A percentile compares a stretch with the other conserved stretches of the same genome.
Conservation (phyloP, 2,329 filamentous ascomycete genomes). For the Xylariaceae sp. region DNA sequence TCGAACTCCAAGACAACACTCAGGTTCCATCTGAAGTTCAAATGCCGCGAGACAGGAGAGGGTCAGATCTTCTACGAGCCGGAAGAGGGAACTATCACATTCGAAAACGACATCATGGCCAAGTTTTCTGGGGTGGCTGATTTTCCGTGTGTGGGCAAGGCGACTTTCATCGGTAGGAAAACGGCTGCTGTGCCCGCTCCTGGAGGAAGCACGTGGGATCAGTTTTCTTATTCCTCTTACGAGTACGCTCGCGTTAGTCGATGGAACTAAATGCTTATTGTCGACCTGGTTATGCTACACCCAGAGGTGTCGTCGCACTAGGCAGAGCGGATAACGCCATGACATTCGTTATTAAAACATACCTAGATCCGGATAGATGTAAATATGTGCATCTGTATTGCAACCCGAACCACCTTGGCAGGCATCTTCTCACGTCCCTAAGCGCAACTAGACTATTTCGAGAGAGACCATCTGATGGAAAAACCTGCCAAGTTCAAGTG, state of each 20-base stretch:
- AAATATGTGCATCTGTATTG: too few species aligned
- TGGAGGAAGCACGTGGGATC: slow-evolving; percentile 18
- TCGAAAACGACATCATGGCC: slow-evolving; percentile 25
- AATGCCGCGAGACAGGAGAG: slow-evolving; percentile 24
- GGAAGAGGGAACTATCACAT: slow-evolving; percentile 25
- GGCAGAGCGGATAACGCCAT: too few species aligned
- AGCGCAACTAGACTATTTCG: too few species aligned
- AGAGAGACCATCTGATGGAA: too few species aligned
- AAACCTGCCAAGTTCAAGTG: too few species aligned
- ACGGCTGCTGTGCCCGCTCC: slow-evolving; percentile 10
- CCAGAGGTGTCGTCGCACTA: too few species aligned
- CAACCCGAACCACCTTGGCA: too few species aligned
- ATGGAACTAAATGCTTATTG: too few species aligned
- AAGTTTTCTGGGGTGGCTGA: slow-evolving; percentile 24
- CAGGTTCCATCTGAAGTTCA: slow-evolving; percentile 24
- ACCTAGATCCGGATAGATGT: too few species aligned
- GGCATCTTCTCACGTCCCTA: too few species aligned
- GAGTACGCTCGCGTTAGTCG: slow-evolving; percentile 5
- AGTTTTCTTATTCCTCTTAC: slow-evolving; percentile 16
- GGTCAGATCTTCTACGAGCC: slow-evolving; percentile 20
- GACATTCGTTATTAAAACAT: too few species aligned
- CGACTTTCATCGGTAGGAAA: slow-evolving; percentile 24
- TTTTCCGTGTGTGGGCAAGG: slow-evolving; percentile 20
- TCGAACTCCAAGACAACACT: slow-evolving; percentile 10
- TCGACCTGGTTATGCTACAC: too few species aligned